phyloP scores from a whole-genome alignment of 805 yeast genomes.

The Saitoella complicata region DNA sequence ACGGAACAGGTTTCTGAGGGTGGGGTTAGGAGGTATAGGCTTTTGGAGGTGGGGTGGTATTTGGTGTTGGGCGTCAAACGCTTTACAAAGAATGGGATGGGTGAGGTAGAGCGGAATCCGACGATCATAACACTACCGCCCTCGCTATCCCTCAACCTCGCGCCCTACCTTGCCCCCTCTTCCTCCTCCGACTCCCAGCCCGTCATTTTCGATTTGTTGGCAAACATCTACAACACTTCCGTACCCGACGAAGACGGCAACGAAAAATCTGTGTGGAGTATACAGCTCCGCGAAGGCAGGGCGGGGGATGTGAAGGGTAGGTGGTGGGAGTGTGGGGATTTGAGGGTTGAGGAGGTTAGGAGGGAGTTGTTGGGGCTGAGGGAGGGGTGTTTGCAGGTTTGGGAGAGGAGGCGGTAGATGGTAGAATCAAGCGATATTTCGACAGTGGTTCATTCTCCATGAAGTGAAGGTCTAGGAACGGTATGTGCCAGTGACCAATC shows the following conservation, averaged over 20 bases:
- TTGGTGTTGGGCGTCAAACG: conserved; percentile 45
- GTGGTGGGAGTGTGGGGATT: conserved; percentile 49
- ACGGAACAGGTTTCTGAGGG: conserved; percentile 16
- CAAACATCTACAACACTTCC: conserved; percentile 32
- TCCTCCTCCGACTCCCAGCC: conserved; percentile 12
- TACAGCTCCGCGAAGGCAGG: conserved; percentile 29
- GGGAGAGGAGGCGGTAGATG: conserved; percentile 10
- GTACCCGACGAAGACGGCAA: conserved; percentile 17
- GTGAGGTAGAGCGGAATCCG: conserved; percentile 32
- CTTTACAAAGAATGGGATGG: conserved; percentile 23
- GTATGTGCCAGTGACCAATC: too few relatives aligned
- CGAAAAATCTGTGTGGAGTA: conserved; percentile 28
- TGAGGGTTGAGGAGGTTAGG: conserved; percentile 31
- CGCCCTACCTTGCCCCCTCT: conserved; percentile 14
- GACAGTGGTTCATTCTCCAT: too few relatives aligned
- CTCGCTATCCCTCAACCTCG: conserved; percentile 23
- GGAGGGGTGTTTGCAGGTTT: conserved; percentile 43
- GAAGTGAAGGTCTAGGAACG: too few relatives aligned
- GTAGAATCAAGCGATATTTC: too few relatives aligned
- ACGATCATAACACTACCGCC: conserved; percentile 47
- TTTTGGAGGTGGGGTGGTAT: conserved; percentile 34
- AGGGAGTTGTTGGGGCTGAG: conserved; percentile 44
- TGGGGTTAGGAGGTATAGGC: conserved; percentile 21
- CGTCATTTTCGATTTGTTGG: conserved; percentile 28
- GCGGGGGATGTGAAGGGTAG: conserved; percentile 16